Evolutionary conservation across 2,329 filamentous ascomycete genomes (phyloP).

Genomic region (Blastomyces gilchristii): DNA sequence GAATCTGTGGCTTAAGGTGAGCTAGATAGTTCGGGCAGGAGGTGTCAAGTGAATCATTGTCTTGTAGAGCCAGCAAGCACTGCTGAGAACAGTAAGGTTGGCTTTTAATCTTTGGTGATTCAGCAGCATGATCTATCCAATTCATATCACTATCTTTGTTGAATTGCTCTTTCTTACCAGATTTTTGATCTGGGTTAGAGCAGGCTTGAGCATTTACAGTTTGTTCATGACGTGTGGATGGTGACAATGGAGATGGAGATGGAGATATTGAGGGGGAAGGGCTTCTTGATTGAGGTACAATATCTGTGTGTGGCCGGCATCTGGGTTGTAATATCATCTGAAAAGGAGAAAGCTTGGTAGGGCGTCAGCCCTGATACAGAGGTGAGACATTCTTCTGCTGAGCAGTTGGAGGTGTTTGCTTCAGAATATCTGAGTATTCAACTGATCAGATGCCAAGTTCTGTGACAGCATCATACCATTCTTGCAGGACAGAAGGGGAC

Average conservation of each 20-base stretch:
- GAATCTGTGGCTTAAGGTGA: constrained; percentile 1
- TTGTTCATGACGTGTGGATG: neutral
- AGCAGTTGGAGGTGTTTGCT: too few relatives aligned
- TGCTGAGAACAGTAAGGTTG: constrained; percentile 10
- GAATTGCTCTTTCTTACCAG: neutral
- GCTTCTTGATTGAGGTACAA: neutral
- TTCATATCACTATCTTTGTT: neutral
- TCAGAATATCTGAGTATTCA: too few relatives aligned
- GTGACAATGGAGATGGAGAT: constrained; percentile 6
- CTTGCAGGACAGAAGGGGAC: too few relatives aligned
- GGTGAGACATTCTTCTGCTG: too few relatives aligned
- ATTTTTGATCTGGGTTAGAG: neutral
- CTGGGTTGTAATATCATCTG: neutral
- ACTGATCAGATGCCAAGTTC: too few relatives aligned
- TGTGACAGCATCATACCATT: too few relatives aligned
- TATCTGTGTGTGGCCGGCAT: constrained; percentile 6
- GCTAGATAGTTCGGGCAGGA: constrained; percentile 10
- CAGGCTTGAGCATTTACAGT: neutral
- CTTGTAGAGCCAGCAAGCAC: constrained; percentile 9
- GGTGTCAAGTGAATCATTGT: constrained; percentile 3
- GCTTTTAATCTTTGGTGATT: neutral
- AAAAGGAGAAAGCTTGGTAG: neutral
- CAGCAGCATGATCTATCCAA: neutral
- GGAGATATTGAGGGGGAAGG: constrained; percentile 6
- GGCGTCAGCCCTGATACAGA: neutral